phyloP scores from a whole-genome alignment of 1,284 basidiomycete species.

The Rhodotorula mucilaginosa region DNA sequence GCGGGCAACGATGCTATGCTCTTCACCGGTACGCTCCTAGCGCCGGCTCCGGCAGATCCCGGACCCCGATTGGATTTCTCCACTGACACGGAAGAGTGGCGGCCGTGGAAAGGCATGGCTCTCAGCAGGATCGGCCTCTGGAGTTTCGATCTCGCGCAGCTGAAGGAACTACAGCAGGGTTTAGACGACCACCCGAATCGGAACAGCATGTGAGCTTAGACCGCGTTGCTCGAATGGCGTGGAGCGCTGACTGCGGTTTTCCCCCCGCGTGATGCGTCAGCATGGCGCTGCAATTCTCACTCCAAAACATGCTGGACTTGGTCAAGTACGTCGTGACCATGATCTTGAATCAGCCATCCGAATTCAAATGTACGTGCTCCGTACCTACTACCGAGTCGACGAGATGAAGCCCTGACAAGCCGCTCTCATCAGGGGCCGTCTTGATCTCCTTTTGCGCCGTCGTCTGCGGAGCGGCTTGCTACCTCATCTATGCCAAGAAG shows the following conservation, averaged over 20 bases:
- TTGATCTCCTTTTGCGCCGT: constrained; percentile 49
- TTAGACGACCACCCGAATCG: constrained; percentile 49
- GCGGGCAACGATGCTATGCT: constrained; percentile 34
- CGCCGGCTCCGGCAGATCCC: no score
- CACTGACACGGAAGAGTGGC: neutral
- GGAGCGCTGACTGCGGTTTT: neutral
- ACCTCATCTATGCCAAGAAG: constrained; percentile 30
- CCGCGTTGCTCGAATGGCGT: neutral
- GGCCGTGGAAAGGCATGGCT: constrained; percentile 29
- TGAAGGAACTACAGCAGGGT: constrained; percentile 50
- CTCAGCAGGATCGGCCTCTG: constrained; percentile 51
- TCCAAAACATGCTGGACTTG: constrained; percentile 51
- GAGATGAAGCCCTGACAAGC: no score
- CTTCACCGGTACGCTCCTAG: constrained; percentile 34
- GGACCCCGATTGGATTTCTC: neutral
- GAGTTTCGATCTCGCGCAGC: constrained; percentile 53
- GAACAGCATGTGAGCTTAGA: constrained; percentile 45
- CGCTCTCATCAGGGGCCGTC: constrained; percentile 44
- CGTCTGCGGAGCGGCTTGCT: constrained; percentile 40
- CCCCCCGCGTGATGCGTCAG: constrained; percentile 6
- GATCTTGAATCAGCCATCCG: constrained; percentile 36
- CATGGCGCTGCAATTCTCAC: constrained; percentile 50
- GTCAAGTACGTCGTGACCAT: constrained; percentile 47
- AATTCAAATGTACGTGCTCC: constrained; percentile 31
- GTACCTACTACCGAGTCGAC: no score